Evolutionary conservation across 768 basidiomycete genomes (phyloP).

Genomic region (Termitomyces sp.): DNA sequence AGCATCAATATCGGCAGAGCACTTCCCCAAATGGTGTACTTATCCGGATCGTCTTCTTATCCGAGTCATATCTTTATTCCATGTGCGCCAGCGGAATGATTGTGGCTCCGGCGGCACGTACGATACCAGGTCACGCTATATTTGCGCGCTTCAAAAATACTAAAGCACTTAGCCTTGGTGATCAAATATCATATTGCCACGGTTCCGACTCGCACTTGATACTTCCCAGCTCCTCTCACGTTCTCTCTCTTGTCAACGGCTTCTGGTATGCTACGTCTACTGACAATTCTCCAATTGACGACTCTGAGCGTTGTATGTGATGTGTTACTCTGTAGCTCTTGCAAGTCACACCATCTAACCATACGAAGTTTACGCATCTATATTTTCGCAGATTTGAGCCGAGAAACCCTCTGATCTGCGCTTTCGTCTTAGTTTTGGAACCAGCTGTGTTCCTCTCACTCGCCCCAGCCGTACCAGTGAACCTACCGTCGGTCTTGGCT

Average conservation of each 20-base stretch:
- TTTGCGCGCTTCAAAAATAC: neutral
- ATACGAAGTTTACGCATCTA: slow-evolving; percentile 16
- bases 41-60: neutral
- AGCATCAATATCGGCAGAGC: neutral
- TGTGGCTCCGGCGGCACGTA: neutral
- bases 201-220: neutral
- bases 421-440: slow-evolving; percentile 10
- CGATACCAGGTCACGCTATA: neutral
- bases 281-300: neutral
- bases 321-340: neutral
- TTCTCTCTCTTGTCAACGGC: neutral
- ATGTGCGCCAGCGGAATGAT: neutral
- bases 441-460: slow-evolving; percentile 10
- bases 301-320: slow-evolving; percentile 2
- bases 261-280: neutral
- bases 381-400: slow-evolving; percentile 19
- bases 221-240: neutral
- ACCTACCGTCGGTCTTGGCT: neutral
- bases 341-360: neutral
- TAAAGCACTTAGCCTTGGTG: neutral
- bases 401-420: slow-evolving; percentile 9
- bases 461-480: neutral
- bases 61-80: neutral
- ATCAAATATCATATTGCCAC: slow-evolving; percentile 1
- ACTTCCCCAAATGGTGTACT: neutral